Conservation (phyloP, 2,329 filamentous ascomycete genomes). For the Cordyceps cateniannulata region DNA sequence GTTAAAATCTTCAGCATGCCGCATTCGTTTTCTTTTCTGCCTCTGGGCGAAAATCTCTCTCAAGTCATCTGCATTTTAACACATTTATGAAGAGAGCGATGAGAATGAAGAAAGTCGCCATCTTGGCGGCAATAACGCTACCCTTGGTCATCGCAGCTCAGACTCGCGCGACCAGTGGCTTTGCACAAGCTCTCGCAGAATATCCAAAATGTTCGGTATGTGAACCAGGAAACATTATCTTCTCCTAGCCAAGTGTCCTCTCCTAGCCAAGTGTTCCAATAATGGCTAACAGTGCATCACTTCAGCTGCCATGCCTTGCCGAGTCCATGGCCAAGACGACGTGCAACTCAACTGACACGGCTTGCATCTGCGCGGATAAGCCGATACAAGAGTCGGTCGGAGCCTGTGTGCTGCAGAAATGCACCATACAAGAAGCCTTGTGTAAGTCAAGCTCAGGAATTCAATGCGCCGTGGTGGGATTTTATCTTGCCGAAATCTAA, state of each 20-base stretch:
- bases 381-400: background rate
- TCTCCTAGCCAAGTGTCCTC: too few relatives aligned
- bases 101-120: background rate
- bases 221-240: too few relatives aligned
- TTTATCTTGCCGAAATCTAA: background rate
- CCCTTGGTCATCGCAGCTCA: background rate
- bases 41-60: background rate
- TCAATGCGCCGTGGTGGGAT: background rate
- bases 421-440: background rate
- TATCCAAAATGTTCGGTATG: slow-evolving; percentile 9
- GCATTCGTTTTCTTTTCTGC: too few relatives aligned
- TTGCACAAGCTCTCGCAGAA: background rate
- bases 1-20: too few relatives aligned
- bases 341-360: background rate
- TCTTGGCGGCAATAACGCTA: background rate
- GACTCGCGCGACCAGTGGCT: background rate
- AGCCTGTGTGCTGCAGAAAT: background rate
- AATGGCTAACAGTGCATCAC: background rate
- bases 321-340: background rate
- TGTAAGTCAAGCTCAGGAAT: background rate
- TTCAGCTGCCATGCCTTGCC: background rate
- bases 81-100: background rate
- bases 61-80: background rate
- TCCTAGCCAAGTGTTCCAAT: too few relatives aligned
- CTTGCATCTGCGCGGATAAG: slow-evolving; percentile 8